Evolutionary conservation across 371 early-diverging fungal species (phyloP), one percentile per base, ranked within the genome.

Genomic region (Haplosporangium sp.): DNA sequence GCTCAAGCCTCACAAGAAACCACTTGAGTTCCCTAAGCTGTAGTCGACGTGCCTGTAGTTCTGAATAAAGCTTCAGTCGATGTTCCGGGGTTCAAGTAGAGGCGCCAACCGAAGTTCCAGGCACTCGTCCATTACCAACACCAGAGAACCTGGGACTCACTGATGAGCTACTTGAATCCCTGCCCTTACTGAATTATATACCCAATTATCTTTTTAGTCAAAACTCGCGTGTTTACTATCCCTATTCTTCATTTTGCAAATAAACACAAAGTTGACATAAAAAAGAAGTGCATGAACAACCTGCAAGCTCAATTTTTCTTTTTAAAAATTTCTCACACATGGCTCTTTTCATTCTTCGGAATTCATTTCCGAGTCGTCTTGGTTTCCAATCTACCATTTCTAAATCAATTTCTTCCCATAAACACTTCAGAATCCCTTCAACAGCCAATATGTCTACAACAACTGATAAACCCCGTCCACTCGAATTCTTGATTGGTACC

Each of bases 401-500:
- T 15, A n/a, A 20, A 47, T 55, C 59, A 15, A 6, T 7, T 20
- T 50, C 27, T 17, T 39, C 11, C 50, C 47, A 37, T 19, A 17
- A 35, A 56, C 42, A 50, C 61, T 6, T 27, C 15, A n/a, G 17
- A 48, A 44, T 20, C 39, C 9, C 27, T 48, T 20, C 42, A 1
- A n/a, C 52, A 63, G 58, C 44, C 37, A 34, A 56, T 19, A 60
- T 65, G 62, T 59, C 66, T 19, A 61, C 71, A 15, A 0, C 34
- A 58, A 50, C 7, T 34, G 42, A 47, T 19, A 71, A 63, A 53
- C 63, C 63, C 8, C 79, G 70, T 60, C 79, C 79, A 0, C 71
- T 78, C 56, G 79, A 74, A 61, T 78, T 78, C 44, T 48, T 78
- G 19, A 67, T 78, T 55, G 79, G 79, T 20, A 78, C 74, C 34